Evolutionary conservation across 768 basidiomycete species (phyloP).

Genomic region (Tylopilus rubrobrunneus): DNA sequence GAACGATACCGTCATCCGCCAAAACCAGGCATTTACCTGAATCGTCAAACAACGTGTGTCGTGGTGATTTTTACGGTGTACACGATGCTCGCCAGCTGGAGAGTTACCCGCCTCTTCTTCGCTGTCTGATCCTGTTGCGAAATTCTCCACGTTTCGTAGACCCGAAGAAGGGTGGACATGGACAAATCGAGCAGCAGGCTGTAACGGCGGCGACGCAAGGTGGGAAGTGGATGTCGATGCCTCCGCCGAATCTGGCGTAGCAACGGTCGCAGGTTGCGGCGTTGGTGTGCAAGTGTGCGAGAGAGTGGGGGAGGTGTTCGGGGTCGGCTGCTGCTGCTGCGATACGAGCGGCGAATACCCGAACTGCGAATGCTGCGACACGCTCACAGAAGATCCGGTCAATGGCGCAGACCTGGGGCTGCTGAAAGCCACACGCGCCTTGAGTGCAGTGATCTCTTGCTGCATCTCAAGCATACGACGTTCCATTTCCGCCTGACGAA

Average conservation of each 20-base stretch:
- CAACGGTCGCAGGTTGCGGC: constrained; percentile 11
- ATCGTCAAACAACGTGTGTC: constrained; percentile 65
- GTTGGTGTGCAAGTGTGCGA: constrained; percentile 28
- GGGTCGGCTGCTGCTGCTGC: constrained; percentile 28
- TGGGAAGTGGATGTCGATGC: constrained; percentile 1
- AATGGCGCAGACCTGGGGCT: constrained; percentile 6
- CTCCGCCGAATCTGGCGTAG: neutral
- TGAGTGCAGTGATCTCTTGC: constrained; percentile 47
- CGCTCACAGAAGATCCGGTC: neutral
- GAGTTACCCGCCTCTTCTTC: constrained; percentile 38
- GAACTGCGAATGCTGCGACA: constrained; percentile 9
- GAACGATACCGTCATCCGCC: neutral
- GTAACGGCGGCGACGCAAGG: constrained; percentile 14
- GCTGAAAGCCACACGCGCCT: constrained; percentile 35
- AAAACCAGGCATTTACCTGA: constrained; percentile 41
- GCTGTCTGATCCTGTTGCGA: constrained; percentile 31
- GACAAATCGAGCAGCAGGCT: constrained; percentile 21
- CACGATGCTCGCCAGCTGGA: constrained; percentile 29
- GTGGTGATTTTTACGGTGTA: constrained; percentile 54
- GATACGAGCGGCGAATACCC: constrained; percentile 3
- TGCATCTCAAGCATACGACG: constrained; percentile 51
- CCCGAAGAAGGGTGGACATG: constrained; percentile 11
- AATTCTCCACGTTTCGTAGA: constrained; percentile 25
- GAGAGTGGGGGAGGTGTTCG: constrained; percentile 27
- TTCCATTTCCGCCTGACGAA: constrained; percentile 58